phyloP scores from a whole-genome alignment of 2,329 filamentous ascomycete genomes.

The Pseudogymnoascus pannorum region DNA sequence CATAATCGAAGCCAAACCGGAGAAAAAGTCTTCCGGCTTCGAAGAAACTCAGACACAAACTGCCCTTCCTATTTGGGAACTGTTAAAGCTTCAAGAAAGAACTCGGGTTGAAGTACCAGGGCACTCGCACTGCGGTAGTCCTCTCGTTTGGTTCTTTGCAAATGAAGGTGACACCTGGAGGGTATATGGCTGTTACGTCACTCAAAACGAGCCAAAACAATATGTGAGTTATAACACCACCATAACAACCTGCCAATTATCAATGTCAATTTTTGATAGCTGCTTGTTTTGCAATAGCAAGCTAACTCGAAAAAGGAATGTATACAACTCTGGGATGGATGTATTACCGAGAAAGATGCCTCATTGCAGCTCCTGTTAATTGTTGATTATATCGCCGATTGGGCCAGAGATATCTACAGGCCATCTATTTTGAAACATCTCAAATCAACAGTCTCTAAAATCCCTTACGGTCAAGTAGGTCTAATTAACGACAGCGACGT shows the following conservation, averaged over 20 bases:
- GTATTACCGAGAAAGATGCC: conserved; percentile 18
- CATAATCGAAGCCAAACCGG: conserved; percentile 23
- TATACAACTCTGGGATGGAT: conserved; percentile 21
- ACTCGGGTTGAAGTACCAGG: neutral
- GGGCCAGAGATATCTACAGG: conserved; percentile 27
- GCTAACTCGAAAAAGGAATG: conserved; percentile 13
- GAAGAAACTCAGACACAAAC: conserved; percentile 20
- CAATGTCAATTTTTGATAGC: no score
- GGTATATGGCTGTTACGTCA: neutral
- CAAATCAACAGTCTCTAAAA: neutral
- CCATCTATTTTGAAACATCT: conserved; percentile 9
- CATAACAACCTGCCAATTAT: neutral
- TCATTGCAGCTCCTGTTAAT: conserved; percentile 27
- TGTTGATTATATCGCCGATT: conserved; percentile 28
- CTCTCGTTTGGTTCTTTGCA: neutral
- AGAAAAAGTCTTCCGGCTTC: conserved; percentile 16
- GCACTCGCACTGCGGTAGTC: neutral
- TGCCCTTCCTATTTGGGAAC: conserved; percentile 21
- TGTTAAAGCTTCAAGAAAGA: conserved; percentile 21
- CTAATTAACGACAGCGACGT: neutral
- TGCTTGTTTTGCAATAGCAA: neutral
- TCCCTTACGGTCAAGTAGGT: neutral
- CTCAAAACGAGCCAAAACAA: neutral
- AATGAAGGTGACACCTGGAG: neutral
- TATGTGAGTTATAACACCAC: neutral